Evolutionary conservation across 2,329 filamentous ascomycete genomes (phyloP), one percentile per base, ranked within the genome.

Genomic region (Stachybotrys chartarum): DNA sequence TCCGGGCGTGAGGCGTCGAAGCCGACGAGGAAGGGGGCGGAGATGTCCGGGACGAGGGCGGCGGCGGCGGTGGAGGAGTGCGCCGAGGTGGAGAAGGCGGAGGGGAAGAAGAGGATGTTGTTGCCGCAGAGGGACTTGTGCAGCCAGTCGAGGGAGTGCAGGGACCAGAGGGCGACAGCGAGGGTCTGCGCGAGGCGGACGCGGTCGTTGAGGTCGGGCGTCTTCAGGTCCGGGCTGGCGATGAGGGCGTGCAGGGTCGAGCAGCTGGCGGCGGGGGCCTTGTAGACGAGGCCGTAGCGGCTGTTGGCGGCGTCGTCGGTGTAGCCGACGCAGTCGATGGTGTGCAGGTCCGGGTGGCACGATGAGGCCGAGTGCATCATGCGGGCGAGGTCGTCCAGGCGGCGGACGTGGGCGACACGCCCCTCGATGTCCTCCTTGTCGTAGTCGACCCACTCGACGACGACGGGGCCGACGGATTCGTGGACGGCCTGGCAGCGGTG

Each of bases 1-100:
- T 78, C 79, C 10, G 79, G 80, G 5, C 80, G 74, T 1, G 76
- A 75, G 61, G 79, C 80, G 59, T 82, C 80, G 65, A 83, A 83
- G 46, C 80, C 80, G 12, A 73, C 75, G 54, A 83, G 70, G 59
- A 72, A 77, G 0, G 78, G 78, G 57, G 57, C 56, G 7, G 69
- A 64, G 35, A 77, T 72, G 60, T 76, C 70, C 12, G 73, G 73
- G 3, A 73, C 65, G 48, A 70, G 61, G n/a, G 57, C 64, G 54
- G 63, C 72, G 66, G 60, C 67, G 61, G 58, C 75, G 59, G 62
- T 64, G 46, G 70, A 60, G 7, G 70, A 68, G 8, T 61, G 59
- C 6, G 64, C 62, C 7, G 63, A 60, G 14, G 55, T 65, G 61
- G 67, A 79, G 59, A 69, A 65, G 24, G 69, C 67, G 0, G 73